A percentile compares a stretch with the other conserved stretches of the same genome.
Evolutionary conservation across 75 land plant species (phyloP).

Genomic region (Cryptomeria japonica): DNA sequence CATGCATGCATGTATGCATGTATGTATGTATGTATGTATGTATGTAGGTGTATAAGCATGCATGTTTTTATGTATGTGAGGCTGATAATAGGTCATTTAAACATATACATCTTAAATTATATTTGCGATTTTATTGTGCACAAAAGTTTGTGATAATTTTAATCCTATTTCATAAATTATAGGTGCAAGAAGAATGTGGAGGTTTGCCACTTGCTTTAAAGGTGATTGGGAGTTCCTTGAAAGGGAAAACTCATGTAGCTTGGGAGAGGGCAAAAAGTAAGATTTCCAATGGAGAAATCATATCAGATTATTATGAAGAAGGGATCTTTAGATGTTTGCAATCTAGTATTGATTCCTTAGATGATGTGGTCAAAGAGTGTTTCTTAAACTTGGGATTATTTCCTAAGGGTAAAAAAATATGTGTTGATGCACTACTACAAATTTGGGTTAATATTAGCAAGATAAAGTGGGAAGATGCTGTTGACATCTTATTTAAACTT

Average conservation of each 20-base stretch:
- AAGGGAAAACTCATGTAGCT: slow-evolving; percentile 23
- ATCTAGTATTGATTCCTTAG: slow-evolving; percentile 34
- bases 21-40: too few species aligned
- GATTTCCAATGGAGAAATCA: slow-evolving; percentile 35
- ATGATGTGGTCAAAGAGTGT: slow-evolving; percentile 39
- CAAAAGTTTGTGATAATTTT: too few species aligned
- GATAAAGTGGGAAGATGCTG: slow-evolving; percentile 51
- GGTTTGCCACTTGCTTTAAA: too few species aligned
- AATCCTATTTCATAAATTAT: too few species aligned
- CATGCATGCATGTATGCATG: too few species aligned
- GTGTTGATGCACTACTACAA: slow-evolving; percentile 19
- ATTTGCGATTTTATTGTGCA: too few species aligned
- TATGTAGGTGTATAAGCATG: too few species aligned
- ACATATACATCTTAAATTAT: too few species aligned
- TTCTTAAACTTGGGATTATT: slow-evolving; percentile 58
- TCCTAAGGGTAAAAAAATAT: slow-evolving; percentile 49
- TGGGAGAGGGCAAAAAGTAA: slow-evolving; percentile 50
- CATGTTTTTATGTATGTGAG: too few species aligned
- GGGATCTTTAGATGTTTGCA: slow-evolving; percentile 50
- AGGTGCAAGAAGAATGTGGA: slow-evolving; percentile 27
- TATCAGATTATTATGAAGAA: slow-evolving; percentile 48
- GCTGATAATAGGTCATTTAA: too few species aligned
- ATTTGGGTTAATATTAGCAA: slow-evolving; percentile 55
- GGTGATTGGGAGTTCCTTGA: slow-evolving; percentile 42
- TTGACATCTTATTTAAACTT: slow-evolving; percentile 47